Conservation (phyloP, 2,329 filamentous ascomycete genomes). For the Emericellopsis atlantica region DNA sequence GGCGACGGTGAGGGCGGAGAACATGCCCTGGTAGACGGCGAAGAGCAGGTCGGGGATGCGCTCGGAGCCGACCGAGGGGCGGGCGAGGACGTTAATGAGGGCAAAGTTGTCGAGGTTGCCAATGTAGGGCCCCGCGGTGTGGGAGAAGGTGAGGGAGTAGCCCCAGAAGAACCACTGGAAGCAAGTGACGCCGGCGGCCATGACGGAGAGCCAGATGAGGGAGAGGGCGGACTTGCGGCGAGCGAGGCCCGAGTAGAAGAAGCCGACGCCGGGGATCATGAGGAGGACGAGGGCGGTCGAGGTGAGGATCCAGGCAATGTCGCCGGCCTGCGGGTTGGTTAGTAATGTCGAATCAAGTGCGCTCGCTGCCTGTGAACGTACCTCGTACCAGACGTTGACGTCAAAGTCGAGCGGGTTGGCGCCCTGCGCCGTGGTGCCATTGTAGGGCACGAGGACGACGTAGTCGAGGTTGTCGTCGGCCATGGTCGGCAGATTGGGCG, state of each 20-base stretch:
- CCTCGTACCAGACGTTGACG: constrained; percentile 69
- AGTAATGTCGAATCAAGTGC: constrained; percentile 2
- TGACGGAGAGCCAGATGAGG: constrained; percentile 81
- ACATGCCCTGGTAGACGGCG: constrained; percentile 81
- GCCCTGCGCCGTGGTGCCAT: constrained; percentile 50
- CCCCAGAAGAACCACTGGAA: constrained; percentile 97
- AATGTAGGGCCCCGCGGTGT: constrained; percentile 62
- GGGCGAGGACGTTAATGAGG: constrained; percentile 61
- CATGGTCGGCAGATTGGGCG: neutral
- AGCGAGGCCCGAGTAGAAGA: constrained; percentile 88
- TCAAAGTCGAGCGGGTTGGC: constrained; percentile 56
- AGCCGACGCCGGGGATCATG: constrained; percentile 89
- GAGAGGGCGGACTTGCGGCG: constrained; percentile 82
- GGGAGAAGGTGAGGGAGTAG: constrained; percentile 72
- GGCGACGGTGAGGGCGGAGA: constrained; percentile 75
- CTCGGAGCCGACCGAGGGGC: constrained; percentile 59
- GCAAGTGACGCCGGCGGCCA: constrained; percentile 69
- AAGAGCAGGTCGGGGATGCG: constrained; percentile 75
- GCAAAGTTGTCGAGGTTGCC: constrained; percentile 72
- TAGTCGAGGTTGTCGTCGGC: constrained; percentile 21
- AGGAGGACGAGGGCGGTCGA: constrained; percentile 74
- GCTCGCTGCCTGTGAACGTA: constrained; percentile 20
- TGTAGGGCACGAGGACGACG: constrained; percentile 39
- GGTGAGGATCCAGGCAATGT: constrained; percentile 76
- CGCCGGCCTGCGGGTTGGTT: constrained; percentile 45